Conservation (phyloP, 2,329 filamentous ascomycete species). For the Xylaria arbuscula region DNA sequence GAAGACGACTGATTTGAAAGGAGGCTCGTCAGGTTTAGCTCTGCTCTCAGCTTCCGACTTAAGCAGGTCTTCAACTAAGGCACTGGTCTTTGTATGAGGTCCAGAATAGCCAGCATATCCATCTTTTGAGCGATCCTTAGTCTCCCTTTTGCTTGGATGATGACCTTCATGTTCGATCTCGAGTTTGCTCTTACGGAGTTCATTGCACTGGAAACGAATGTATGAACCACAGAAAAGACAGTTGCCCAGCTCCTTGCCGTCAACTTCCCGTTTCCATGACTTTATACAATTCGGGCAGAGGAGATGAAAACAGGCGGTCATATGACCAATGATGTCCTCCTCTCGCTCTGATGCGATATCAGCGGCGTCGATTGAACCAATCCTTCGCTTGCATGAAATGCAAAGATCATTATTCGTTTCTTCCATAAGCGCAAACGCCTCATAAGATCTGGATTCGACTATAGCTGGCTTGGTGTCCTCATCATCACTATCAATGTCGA, state of each 20-base stretch:
- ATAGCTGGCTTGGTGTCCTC: constrained; percentile 69
- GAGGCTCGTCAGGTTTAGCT: constrained; percentile 71
- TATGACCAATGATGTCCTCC: constrained; percentile 76
- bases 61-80: constrained; percentile 79
- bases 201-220: constrained; percentile 73
- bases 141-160: constrained; percentile 53
- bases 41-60: constrained; percentile 72
- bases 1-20: constrained; percentile 93
- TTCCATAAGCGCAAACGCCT: constrained; percentile 85
- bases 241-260: constrained; percentile 56
- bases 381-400: constrained; percentile 72
- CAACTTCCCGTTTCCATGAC: constrained; percentile 66
- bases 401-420: constrained; percentile 84
- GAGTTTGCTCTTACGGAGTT: constrained; percentile 72
- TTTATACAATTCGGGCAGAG: constrained; percentile 80
- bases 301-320: constrained; percentile 89
- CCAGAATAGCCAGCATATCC: constrained; percentile 79
- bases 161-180: constrained; percentile 67
- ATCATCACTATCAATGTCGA: constrained; percentile 86
- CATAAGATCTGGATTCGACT: constrained; percentile 79
- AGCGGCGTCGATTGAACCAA: constrained; percentile 65
- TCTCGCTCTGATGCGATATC: constrained; percentile 69
- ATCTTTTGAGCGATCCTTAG: constrained; percentile 56
- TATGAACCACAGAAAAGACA: constrained; percentile 77
- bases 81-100: constrained; percentile 91